Evolutionary conservation across 1,284 basidiomycete species (phyloP), one percentile per base, ranked within the genome.

Genomic region (Sutorius eximius): DNA sequence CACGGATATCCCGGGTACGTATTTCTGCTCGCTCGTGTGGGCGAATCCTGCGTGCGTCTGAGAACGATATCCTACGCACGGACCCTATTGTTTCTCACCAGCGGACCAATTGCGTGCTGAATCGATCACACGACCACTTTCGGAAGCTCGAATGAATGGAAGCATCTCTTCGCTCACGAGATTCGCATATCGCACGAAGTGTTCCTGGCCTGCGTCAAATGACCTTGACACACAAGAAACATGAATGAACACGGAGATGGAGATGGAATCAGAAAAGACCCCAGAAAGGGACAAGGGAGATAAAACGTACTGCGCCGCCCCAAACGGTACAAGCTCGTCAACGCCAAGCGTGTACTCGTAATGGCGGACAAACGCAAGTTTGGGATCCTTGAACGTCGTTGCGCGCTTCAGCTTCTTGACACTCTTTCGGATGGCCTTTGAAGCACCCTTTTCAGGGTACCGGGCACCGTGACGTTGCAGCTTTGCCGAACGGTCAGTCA

Each of bases 381-480:
- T 71, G 0, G 77, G 64, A 52, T 85, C 75, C 0, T 71, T 71
- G 67, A 76, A 80, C 24, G 65, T 45, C 11, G 61, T 59, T 2
- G 75, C 83, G 0, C 71, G 64, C 52, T 79, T 68, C 0, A 90
- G 69, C 63, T 84, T 86, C 15, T 64, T 57, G 5, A 89, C 60
- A 0, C 84, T 81, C 0, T 67, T 56, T 29, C 71, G 49, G 12
- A 91, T 86, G 2, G 65, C 63, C 6, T 63, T 62, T 0, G 73
- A 70, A 0, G 83, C 75, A 11, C 72, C 73, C 1, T 72, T 64
- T 0, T 89, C 90, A 0, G 93, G 93, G 61, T 80, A 93, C 33
- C 93, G 80, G 1, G 89, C 87, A 1, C 91, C 89, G 63, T 95
- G 91, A 7, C 93, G 76, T 71, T 93, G 87, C 9, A 95, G 69